Base-by-base conservation (phyloP, 345 rosid species). In the Moricandia moricandioides region DNA sequence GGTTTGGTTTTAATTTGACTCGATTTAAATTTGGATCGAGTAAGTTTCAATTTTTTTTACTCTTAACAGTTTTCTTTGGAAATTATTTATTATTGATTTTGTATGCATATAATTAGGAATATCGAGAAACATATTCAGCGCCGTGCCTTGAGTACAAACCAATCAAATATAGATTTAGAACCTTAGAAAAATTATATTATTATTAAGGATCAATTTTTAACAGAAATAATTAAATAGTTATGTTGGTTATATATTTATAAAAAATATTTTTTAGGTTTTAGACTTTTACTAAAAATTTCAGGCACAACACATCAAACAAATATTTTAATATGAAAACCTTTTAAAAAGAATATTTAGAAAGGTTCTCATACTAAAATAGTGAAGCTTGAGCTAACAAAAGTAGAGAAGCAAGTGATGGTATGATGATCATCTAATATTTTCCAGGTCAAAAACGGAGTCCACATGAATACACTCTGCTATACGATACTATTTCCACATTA, bases 331-430 rank as follows among this genome's bases (percentile, higher is more conserved):
- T 45, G 17, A 13, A 45, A 13, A 45, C 7, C 52, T 6, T 45
- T 45, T n/a, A 13, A 5, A 45, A 45, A 45, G 4, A 45, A 13
- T n/a, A n/a, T n/a, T 45, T 45, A 45, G 52, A 45, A 47, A 47
- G 52, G 18, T 47, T 47, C n/a, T 47, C 52, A 6, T 47, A 6
- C n/a, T 47, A 47, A 8, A 78, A 64, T 21, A 67, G 62, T 24
- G 52, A 61, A n/a, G 40, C 9, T 40, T 81, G 65, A 72, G 66
- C 29, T 60, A 65, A 78, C 72, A 67, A 72, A 60, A 60, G 40
- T 52, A 51, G 59, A 57, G 49, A 67, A 78, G 78, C 81, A 67
- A 72, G 78, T 78, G 81, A 78, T 30, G 77, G n/a, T 67, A 78
- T 78, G 73, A 67, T 78, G 51, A 78, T 61, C 31, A 60, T 60